Base-by-base conservation (phyloP, 345 rosid genomes). In the Salix suchowensis region DNA sequence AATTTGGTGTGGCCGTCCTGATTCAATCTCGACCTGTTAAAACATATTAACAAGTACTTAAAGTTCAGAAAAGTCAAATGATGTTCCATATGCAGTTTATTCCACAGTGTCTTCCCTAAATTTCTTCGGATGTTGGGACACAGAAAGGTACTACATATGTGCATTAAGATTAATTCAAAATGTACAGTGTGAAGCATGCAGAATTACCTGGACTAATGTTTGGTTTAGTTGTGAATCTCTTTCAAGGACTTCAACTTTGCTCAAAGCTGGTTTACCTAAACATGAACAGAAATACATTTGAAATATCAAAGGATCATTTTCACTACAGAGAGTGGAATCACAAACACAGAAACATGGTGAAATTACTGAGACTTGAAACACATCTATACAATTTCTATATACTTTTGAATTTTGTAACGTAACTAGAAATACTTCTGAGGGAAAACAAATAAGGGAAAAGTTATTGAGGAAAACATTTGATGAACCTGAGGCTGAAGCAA, bases 1-100 rank as follows among this genome's bases (percentile, higher is more conserved):
- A 74, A 92, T 95, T 82, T 95, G 97, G 82, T 89, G 98, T 64
- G 98, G 97, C 58, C 97, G 84, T 73, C 97, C 97, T 15, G 97
- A 88, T 68, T 95, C 94, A 77, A 92, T 95, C 85, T 91, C 89
- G 39, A 91, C 97, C 97, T 92, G 86, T 81, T 65, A 75, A 58
- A 65, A 69, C 74, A 80, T 8, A 18, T 8, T 1, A 28, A 42
- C 7, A 40, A 39, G 50, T 39, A 19, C 36, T 21, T 36, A 30
- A 54, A 60, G 44, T 64, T 19, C 44, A 54, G 76, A 44, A 73
- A 42, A 23, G 55, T 39, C 5, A 42, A 39, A 67, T 19, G 11
- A 50, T 46, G 36, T 42, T 42, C 23, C 2, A 24, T 21, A 48
- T 24, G 21, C 42, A 54, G 67, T 6, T 65, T 39, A 67, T 32